These are phyloP conservation scores for Xylaria sp. DNA, from an alignment of 2,329 filamentous ascomycete species.

Conservation along the genomic window DNA sequence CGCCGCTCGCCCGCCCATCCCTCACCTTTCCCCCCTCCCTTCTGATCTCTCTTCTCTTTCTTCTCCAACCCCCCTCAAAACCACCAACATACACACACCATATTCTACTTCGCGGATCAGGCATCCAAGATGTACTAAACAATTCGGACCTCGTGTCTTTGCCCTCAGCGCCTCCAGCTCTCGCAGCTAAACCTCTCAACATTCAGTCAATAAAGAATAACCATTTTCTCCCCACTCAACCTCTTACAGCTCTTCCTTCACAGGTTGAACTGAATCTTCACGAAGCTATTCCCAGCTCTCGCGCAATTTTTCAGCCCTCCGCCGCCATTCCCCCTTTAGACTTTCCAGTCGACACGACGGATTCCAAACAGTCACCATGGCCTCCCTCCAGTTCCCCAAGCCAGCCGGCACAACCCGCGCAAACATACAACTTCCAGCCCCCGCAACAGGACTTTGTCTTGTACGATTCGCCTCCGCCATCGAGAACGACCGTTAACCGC, in stretches of 20 bases:
- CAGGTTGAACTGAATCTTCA: slow-evolving; percentile 64
- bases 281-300: slow-evolving; percentile 52
- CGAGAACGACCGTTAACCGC: slow-evolving; percentile 40
- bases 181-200: slow-evolving; percentile 42
- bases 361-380: slow-evolving; percentile 72
- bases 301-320: slow-evolving; percentile 53
- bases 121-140: slow-evolving; percentile 57
- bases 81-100: slow-evolving; percentile 31
- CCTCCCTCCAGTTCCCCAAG: slow-evolving; percentile 63
- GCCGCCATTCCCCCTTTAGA: slow-evolving; percentile 60
- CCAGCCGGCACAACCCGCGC: slow-evolving; percentile 59
- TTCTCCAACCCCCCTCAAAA: slow-evolving; percentile 35
- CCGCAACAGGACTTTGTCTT: slow-evolving; percentile 72
- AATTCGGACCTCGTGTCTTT: slow-evolving; percentile 32
- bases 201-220: slow-evolving; percentile 46
- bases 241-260: slow-evolving; percentile 47
- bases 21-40: slow-evolving; percentile 21
- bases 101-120: slow-evolving; percentile 21
- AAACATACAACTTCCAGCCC: slow-evolving; percentile 48
- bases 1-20: slow-evolving; percentile 21
- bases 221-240: slow-evolving; percentile 44
- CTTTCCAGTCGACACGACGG: slow-evolving; percentile 75
- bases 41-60: slow-evolving; percentile 32
- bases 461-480: slow-evolving; percentile 50
- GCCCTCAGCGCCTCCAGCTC: slow-evolving; percentile 31